Evolutionary conservation across 768 basidiomycete species (phyloP), one percentile per base, ranked within the genome.

Genomic region (Pleurotus pulmonarius): DNA sequence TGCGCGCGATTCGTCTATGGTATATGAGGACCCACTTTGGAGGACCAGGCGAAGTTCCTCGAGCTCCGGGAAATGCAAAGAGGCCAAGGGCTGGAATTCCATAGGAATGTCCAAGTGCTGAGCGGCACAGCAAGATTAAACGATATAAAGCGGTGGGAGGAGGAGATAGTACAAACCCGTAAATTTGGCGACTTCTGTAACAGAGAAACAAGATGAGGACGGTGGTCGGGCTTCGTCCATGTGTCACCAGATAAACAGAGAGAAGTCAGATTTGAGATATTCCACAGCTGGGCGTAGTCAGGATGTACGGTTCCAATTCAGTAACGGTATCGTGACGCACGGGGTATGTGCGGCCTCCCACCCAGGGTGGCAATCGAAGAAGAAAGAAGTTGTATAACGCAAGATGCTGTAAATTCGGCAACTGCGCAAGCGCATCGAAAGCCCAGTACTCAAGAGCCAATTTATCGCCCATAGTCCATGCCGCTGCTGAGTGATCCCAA

Each of bases 51-150:
- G 75, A 15, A 81, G 64, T 18, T 65, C 65, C 58, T 75, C 76
- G 16, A 82, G 70, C 9, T 62, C 59, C 0, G 79, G 79, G 52
- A 82, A 72, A 15, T 56, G 63, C 59, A 71, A 71, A 9, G 71
- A 66, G 9, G 65, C 62, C 39, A 80, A 69, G 9, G 69, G 63
- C 11, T 64, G 60, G 49, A 79, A 71, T 58, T 82, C 79, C 60
- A 79, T 70, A 16, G 81, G 81, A 5, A 81, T 64, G 63, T 76
- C 72, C 29, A 82, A 65, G 51, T 70, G 70, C 77, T 80, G 55
- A 34, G 45, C 37, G 46, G 18, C 25, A 24, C 13, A 15, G 15
- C 47, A 7, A 39, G 4, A 46, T 25, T 26, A 34, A 22, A 24
- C 24, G 58, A 26, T 12, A 6, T 18, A 22, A 34, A 11, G 34